Evolutionary conservation across 345 rosid genomes (phyloP), one percentile per base, ranked within the genome.

Genomic region (Gossypium stocksii): DNA sequence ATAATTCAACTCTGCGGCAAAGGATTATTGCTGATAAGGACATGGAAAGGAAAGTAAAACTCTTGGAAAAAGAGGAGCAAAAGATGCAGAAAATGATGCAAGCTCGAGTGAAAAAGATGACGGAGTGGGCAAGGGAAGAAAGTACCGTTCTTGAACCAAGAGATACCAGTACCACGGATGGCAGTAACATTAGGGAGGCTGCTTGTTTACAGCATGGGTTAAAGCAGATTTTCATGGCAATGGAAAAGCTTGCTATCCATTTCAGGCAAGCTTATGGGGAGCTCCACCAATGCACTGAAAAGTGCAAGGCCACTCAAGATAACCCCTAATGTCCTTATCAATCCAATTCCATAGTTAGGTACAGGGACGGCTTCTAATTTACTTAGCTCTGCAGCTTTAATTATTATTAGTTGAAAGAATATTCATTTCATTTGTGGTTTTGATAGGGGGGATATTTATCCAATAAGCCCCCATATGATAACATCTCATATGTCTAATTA

Each of bases 21-120:
- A 85, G 74, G 72, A 57, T 75, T 62, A 23, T 38, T 46, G 74
- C 74, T 54, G 85, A 85, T 78, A 85, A 82, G 77, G 84, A 83
- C 11, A 25, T 64, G 58, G 87, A 82, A 71, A 83, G 83, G 74
- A 85, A 77, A 71, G 16, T 88, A 64, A 88, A 68, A 71, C 71
- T 27, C 11, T 76, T 83, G 73, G 88, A 83, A 82, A 86, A 67
- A 74, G 80, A 84, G 73, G 88, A 77, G 59, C 83, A 78, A 58
- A 83, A 66, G 79, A 43, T 88, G 78, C 80, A 69, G 14, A 84
- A 74, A 71, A n/a, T 76, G 9, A 17, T 83, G 52, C 83, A 77
- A 56, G 74, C 14, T 41, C 73, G 45, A 29, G 77, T 65, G 62
- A 85, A 66, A 79, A 80, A 66, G 53, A 64, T 74, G 81, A 59